phyloP scores from a whole-genome alignment of 352 stramenopile species.

The Globisporangium radiosum region DNA sequence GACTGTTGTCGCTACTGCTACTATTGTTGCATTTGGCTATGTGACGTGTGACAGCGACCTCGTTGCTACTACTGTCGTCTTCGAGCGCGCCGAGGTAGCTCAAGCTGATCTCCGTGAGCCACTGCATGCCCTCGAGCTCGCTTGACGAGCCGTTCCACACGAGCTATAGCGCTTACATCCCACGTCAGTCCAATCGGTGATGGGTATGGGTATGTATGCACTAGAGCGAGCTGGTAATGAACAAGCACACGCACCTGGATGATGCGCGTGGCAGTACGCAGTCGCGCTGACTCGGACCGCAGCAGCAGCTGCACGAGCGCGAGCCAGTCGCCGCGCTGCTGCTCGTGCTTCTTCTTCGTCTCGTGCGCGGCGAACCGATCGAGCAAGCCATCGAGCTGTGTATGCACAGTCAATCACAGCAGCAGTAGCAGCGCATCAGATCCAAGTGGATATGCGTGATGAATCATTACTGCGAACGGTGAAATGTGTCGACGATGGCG shows the following conservation, averaged over 20 bases:
- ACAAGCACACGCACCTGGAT: constrained; percentile 22
- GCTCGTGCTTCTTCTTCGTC: constrained; percentile 33
- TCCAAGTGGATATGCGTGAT: neutral
- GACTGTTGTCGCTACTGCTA: no score
- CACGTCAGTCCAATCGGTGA: no score
- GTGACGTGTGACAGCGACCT: neutral
- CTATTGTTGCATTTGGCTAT: no score
- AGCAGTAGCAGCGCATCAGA: no score
- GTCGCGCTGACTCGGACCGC: constrained; percentile 39
- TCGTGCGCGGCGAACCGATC: constrained; percentile 42
- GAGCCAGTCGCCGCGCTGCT: constrained; percentile 49
- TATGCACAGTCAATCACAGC: neutral
- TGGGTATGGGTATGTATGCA: neutral
- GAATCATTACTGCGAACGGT: neutral
- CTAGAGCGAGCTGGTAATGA: neutral
- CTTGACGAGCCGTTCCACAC: constrained; percentile 46
- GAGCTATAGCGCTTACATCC: constrained; percentile 8
- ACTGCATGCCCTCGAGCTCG: constrained; percentile 69
- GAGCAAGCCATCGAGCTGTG: constrained; percentile 52
- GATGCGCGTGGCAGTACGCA: constrained; percentile 49
- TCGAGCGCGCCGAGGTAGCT: constrained; percentile 51
- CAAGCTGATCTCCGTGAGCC: constrained; percentile 68
- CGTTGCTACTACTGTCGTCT: constrained; percentile 12
- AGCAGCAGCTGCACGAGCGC: constrained; percentile 56
- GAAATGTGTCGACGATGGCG: neutral